These are phyloP conservation scores for Teratosphaeria gauchensis DNA, from an alignment of 2,329 filamentous ascomycete genomes.

Conservation along the genomic window DNA sequence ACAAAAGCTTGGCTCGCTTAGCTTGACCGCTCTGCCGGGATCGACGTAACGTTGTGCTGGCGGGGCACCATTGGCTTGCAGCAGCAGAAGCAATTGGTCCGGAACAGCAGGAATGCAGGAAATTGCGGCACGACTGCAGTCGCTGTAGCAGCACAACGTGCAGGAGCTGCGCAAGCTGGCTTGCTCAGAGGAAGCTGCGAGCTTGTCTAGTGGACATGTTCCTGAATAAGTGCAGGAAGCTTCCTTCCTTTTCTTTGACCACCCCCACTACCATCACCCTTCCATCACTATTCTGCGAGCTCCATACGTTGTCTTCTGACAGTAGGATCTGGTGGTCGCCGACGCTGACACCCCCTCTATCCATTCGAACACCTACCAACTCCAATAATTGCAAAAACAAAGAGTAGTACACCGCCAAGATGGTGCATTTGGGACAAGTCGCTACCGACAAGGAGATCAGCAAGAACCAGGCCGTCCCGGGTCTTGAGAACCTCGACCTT, in stretches of 20 bases:
- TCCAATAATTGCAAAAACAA: neutral
- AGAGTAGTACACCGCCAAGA: conserved; percentile 11
- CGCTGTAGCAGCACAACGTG: neutral
- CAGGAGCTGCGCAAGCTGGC: neutral
- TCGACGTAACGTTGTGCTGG: neutral
- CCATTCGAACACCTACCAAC: neutral
- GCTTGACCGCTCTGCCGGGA: neutral
- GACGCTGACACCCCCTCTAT: neutral
- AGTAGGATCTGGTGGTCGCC: neutral
- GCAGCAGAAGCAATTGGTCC: neutral
- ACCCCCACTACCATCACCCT: neutral
- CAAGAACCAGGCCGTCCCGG: conserved; percentile 33
- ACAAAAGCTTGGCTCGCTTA: neutral
- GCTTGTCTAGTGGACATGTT: neutral
- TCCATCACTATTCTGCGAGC: neutral
- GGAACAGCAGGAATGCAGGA: neutral
- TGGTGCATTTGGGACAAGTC: conserved; percentile 27
- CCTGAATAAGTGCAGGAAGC: neutral
- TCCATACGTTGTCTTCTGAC: neutral
- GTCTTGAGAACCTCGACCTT: conserved; percentile 39
- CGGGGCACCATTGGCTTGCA: neutral
- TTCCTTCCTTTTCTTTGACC: neutral
- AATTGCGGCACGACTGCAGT: neutral
- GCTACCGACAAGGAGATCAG: conserved; percentile 21
- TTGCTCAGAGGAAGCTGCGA: neutral